Evolutionary conservation across 2,329 filamentous ascomycete species (phyloP).

Genomic region (Helotiales sp.): DNA sequence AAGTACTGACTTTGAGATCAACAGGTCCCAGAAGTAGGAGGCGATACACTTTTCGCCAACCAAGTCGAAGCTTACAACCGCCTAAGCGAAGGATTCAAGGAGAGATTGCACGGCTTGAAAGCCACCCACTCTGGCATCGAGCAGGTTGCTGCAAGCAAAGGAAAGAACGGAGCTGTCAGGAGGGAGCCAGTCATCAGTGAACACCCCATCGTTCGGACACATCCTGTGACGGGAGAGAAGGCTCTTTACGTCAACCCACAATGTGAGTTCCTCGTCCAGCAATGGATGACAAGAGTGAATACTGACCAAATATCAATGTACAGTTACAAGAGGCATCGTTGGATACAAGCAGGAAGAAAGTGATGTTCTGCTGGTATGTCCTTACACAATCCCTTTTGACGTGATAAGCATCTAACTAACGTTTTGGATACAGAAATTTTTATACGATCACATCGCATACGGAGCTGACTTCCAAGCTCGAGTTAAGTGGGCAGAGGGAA

Average conservation of each 20-base stretch:
- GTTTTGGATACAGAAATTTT: not conserved
- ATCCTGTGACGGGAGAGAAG: not conserved
- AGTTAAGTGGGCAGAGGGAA: not conserved
- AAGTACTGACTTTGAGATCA: no score
- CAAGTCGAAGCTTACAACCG: not conserved
- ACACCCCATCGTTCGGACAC: not conserved
- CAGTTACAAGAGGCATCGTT: not conserved
- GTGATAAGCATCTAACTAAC: not conserved
- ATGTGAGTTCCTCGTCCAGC: not conserved
- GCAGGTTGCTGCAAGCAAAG: not conserved
- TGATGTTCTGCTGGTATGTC: not conserved
- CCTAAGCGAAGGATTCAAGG: not conserved
- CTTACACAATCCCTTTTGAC: not conserved
- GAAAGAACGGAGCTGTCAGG: not conserved
- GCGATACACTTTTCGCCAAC: conserved; percentile 1
- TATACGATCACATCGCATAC: not conserved
- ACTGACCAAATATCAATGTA: no score
- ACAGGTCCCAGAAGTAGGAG: not conserved
- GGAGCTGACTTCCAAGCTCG: conserved; percentile 1
- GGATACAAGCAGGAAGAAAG: not conserved
- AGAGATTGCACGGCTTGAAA: not conserved
- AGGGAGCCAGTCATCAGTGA: not conserved
- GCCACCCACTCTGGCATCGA: not conserved
- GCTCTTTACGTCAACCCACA: not conserved
- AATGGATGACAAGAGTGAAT: no score